Evolutionary conservation across 2,329 filamentous ascomycete genomes (phyloP).

Genomic region (Chrysosphaeria jannelii): DNA sequence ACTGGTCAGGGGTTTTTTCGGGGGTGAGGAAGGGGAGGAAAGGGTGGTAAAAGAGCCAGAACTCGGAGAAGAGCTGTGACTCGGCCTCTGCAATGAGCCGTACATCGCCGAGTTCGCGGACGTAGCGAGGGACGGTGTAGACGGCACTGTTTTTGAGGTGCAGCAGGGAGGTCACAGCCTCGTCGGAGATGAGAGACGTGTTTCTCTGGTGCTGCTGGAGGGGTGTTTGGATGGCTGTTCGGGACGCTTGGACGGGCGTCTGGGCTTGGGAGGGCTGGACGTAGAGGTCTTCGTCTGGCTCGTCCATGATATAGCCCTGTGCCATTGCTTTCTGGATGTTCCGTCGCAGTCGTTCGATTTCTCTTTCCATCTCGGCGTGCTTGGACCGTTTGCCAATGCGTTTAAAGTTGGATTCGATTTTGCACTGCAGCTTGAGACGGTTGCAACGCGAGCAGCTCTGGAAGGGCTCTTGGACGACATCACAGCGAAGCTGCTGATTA

Average conservation of each 20-base stretch:
- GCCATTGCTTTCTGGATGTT: slow-evolving; percentile 27
- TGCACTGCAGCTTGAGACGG: slow-evolving; percentile 54
- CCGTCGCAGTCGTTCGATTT: slow-evolving; percentile 38
- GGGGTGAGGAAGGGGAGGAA: slow-evolving; percentile 49
- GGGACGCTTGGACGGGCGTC: slow-evolving; percentile 16
- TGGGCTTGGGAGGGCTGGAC: slow-evolving; percentile 15
- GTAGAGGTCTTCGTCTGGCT: slow-evolving; percentile 18
- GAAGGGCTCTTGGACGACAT: slow-evolving; percentile 58
- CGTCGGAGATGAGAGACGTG: slow-evolving; percentile 34
- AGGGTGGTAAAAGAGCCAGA: slow-evolving; percentile 46
- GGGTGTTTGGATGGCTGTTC: no score
- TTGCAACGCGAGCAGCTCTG: slow-evolving; percentile 47
- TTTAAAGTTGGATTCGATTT: slow-evolving; percentile 72
- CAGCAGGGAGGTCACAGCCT: slow-evolving; percentile 33
- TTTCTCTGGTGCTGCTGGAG: slow-evolving; percentile 28
- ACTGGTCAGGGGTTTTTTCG: slow-evolving; percentile 35
- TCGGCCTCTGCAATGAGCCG: slow-evolving; percentile 32
- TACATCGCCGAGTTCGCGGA: slow-evolving; percentile 30
- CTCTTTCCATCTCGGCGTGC: slow-evolving; percentile 64
- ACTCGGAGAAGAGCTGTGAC: slow-evolving; percentile 37
- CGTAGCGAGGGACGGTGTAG: slow-evolving; percentile 23
- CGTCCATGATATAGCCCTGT: slow-evolving; percentile 19
- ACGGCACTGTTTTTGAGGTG: slow-evolving; percentile 34
- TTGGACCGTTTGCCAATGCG: slow-evolving; percentile 51
- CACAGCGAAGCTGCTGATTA: slow-evolving; percentile 36